Evolutionary conservation across 768 basidiomycete species (phyloP), one percentile per base, ranked within the genome.

Genomic region (Auricularia sp.): DNA sequence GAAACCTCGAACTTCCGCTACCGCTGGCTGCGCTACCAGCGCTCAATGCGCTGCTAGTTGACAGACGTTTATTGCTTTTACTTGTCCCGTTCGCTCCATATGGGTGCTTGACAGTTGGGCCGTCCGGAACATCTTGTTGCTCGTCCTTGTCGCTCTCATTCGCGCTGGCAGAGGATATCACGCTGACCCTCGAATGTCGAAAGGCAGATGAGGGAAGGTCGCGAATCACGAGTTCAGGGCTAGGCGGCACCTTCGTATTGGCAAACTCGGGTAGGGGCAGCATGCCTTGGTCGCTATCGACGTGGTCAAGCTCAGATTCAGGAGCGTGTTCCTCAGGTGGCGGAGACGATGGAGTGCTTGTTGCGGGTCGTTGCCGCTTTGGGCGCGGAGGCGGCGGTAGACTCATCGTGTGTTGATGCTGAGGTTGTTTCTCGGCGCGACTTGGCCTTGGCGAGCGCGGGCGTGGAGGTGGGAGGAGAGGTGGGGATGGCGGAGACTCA

Each of bases 271-370:
- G 47, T 18, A 51, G 16, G 5, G 47, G 47, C 8, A 51, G 47
- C 47, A 21, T 18, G 21, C 21, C 21, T 18, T 51, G 11, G 16
- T 51, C 47, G 14, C 14, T 18, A 51, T 42, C 39, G 39, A 18
- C 14, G 0, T 34, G 56, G 29, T 59, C 56, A 29, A 34, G 8
- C 29, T 59, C 56, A 29, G 56, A 23, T 33, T 23, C 34, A 14
- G 29, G 56, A 59, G 21, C 12, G 6, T 23, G 23, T 23, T 12
- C 23, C 11, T 59, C 77, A 81, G 60, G 73, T 72, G 5, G 68
- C 34, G 35, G 64, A 65, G 10, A 77, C 66, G 23, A 76, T 68
- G 36, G 69, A 36, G 44, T 68, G 62, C 12, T 76, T 75, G 35
- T 72, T 29, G 10, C 34, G 14, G 56, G 56, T 29, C 56, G 56